Evolutionary conservation across 1,139 yeast species (phyloP), one percentile per base, ranked within the genome.

Genomic region (Pneumocystis wakefieldiae): DNA sequence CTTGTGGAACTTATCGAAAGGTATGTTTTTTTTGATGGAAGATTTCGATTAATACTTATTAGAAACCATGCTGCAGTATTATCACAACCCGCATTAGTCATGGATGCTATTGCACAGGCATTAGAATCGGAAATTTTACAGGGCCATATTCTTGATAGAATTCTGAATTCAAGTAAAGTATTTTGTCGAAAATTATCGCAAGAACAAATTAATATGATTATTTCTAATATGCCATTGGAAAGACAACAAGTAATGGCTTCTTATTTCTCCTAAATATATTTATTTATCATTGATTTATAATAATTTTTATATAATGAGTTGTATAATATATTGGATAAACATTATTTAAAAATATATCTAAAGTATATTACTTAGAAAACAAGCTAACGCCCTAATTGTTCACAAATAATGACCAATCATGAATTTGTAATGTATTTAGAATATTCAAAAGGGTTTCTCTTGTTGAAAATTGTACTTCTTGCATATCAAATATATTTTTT

Each of bases 41-140:
- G 2, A 24, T 24, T 48, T 10, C 28, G n/a, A 24, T 24, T 48
- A 12, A 48, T 24, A 48, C 28, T 24, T 24, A 32, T 12, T 28
- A 41, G 37, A 15, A 61, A 64, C 64, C 94, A 89, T 69, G 82
- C 86, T 3, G 77, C 84, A 3, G 81, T 89, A 58, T 73, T 76
- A 37, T 72, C 77, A 24, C 83, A 84, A 66, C 73, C 83, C 15
- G 83, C 86, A n/a, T 80, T 81, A 68, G 83, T 86, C 8, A 81
- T 90, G 62, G 91, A 87, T 64, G 76, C 82, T 59, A 87, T 91
- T 35, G 79, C 90, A 57, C 89, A 86, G 73, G 96, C 96, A 0
- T 76, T 91, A 65, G 78, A 82, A 24, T 84, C 83, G 70, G 83
- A 81, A 24, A 77, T 92, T 1, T 78, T 92, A 60, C 76, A 78